Evolutionary conservation across 805 yeast genomes (phyloP).

Genomic region (Nakazawaea ernobii): DNA sequence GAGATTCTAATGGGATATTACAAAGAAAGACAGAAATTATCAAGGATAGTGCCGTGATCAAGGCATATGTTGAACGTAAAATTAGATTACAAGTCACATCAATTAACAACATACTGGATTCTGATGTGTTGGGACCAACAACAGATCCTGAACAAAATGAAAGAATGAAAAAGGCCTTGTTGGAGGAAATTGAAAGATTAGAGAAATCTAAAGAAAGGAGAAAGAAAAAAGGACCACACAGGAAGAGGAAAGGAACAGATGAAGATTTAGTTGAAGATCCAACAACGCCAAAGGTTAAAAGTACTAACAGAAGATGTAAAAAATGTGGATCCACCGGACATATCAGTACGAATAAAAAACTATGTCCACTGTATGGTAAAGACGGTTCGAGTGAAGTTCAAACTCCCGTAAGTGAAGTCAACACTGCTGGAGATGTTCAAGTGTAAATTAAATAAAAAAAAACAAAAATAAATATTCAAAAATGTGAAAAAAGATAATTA

Average conservation of each 20-base stretch:
- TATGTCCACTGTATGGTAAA: slow-evolving; percentile 79
- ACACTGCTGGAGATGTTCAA: not conserved
- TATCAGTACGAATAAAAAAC: slow-evolving; percentile 77
- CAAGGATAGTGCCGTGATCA: slow-evolving; percentile 81
- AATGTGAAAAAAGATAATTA: not conserved
- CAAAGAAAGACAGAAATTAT: slow-evolving; percentile 77
- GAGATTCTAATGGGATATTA: slow-evolving; percentile 79
- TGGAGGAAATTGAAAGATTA: slow-evolving; percentile 77
- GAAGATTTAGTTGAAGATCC: not conserved
- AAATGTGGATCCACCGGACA: slow-evolving; percentile 96
- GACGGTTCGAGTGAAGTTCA: not conserved
- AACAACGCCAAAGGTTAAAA: slow-evolving; percentile 44
- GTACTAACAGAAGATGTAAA: slow-evolving; percentile 79
- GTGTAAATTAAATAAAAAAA: too few relatives aligned
- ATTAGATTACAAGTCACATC: slow-evolving; percentile 23
- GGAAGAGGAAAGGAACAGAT: not conserved
- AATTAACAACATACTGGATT: slow-evolving; percentile 48
- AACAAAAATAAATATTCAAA: too few relatives aligned
- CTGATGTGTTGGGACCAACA: slow-evolving; percentile 70
- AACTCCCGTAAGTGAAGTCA: not conserved
- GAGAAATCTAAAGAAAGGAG: slow-evolving; percentile 70
- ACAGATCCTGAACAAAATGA: slow-evolving; percentile 80
- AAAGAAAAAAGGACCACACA: slow-evolving; percentile 32
- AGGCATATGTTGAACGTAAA: slow-evolving; percentile 67
- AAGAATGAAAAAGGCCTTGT: slow-evolving; percentile 68